A percentile compares a stretch with the other conserved stretches of the same genome.
phyloP scores from a whole-genome alignment of 805 yeast genomes.

The Candida ascalaphidarum region DNA sequence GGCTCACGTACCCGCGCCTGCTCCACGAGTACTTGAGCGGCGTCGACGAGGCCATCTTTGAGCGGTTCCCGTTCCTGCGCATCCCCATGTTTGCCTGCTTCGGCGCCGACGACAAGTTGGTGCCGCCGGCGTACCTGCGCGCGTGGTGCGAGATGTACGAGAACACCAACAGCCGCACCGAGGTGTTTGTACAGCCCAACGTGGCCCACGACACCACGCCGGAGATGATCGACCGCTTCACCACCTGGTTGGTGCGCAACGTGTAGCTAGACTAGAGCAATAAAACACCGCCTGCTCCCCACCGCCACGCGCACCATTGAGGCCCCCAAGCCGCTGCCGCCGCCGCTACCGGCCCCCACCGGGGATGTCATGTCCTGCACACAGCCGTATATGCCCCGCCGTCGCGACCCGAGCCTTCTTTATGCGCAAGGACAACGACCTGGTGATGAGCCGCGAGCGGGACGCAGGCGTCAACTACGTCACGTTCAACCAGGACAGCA shows the following conservation, averaged over 20 bases:
- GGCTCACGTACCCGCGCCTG: slow-evolving; percentile 19
- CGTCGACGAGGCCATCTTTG: slow-evolving; percentile 23
- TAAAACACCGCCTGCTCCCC: too few relatives aligned
- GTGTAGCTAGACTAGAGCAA: not conserved
- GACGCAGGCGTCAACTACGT: slow-evolving; percentile 24
- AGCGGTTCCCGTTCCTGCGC: slow-evolving; percentile 20
- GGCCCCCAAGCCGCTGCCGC: too few relatives aligned
- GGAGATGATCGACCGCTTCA: slow-evolving; percentile 24
- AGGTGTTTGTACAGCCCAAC: slow-evolving; percentile 19
- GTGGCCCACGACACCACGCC: slow-evolving; percentile 25
- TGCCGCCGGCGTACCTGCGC: slow-evolving; percentile 23
- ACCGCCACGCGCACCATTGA: too few relatives aligned
- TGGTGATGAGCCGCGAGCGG: too few relatives aligned
- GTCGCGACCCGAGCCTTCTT: too few relatives aligned
- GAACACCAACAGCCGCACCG: slow-evolving; percentile 15
- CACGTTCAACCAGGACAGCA: slow-evolving; percentile 81
- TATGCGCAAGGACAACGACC: too few relatives aligned
- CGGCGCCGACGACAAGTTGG: slow-evolving; percentile 27
- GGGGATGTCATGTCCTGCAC: too few relatives aligned
- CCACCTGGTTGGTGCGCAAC: slow-evolving; percentile 19
- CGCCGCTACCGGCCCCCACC: too few relatives aligned
- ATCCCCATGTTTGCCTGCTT: slow-evolving; percentile 28
- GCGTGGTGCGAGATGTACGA: slow-evolving; percentile 23
- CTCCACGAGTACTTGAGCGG: slow-evolving; percentile 20
- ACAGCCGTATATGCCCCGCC: too few relatives aligned